Evolutionary conservation across 768 basidiomycete genomes (phyloP).

Genomic region (Sarcodon aspratus): DNA sequence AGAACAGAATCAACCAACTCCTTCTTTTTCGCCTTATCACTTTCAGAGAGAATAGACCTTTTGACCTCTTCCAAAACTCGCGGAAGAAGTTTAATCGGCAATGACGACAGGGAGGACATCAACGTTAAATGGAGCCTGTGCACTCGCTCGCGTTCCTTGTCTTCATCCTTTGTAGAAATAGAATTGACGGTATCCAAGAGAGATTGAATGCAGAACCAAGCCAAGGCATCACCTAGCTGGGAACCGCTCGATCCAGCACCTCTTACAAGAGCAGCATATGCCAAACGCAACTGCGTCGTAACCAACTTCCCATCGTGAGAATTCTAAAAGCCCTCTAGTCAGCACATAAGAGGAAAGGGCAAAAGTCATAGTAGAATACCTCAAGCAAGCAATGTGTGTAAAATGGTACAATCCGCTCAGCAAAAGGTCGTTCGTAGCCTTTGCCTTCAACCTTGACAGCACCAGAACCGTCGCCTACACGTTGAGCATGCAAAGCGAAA

Average conservation of each 20-base stretch:
- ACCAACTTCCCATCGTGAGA: slow-evolving; percentile 50
- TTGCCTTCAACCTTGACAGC: slow-evolving; percentile 3
- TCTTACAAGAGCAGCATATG: slow-evolving; percentile 61
- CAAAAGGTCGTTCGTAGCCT: slow-evolving; percentile 20
- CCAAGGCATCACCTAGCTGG: slow-evolving; percentile 28
- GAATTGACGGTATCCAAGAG: slow-evolving; percentile 36
- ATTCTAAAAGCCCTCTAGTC: slow-evolving; percentile 30
- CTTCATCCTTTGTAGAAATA: neutral
- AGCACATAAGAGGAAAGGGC: neutral
- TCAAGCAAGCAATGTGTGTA: slow-evolving; percentile 64
- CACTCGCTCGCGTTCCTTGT: slow-evolving; percentile 14
- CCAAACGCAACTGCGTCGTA: slow-evolving; percentile 56
- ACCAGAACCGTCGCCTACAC: slow-evolving; percentile 5
- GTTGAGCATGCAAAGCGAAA: slow-evolving; percentile 49
- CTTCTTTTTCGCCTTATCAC: slow-evolving; percentile 10
- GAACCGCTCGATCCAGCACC: slow-evolving; percentile 37
- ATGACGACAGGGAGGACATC: slow-evolving; percentile 51
- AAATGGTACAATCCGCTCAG: slow-evolving; percentile 55
- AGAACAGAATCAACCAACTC: slow-evolving; percentile 50
- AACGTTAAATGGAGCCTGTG: slow-evolving; percentile 57
- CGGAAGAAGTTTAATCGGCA: slow-evolving; percentile 46
- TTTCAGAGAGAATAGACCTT: slow-evolving; percentile 17
- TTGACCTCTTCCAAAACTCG: slow-evolving; percentile 39
- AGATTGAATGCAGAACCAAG: slow-evolving; percentile 56
- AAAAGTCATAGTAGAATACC: slow-evolving; percentile 24